A percentile compares a stretch with the other conserved stretches of the same genome.
Evolutionary conservation across 495 filamentous ascomycete genomes (phyloP).

Genomic region (Penicillium bialowiezense): DNA sequence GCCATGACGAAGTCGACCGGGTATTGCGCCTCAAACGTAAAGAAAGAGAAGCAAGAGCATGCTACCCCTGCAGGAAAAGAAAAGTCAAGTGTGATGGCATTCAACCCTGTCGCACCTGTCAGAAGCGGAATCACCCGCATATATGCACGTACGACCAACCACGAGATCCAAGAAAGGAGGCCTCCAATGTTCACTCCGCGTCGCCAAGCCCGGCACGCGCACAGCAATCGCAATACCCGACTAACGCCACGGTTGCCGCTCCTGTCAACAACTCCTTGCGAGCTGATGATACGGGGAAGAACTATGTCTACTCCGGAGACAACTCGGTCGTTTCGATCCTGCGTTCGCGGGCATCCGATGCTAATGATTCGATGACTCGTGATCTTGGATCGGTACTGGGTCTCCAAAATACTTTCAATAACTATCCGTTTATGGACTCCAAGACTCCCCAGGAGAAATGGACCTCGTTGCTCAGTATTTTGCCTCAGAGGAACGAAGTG

Average conservation of each 20-base stretch:
- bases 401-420: conserved; percentile 66
- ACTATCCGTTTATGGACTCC: conserved; percentile 60
- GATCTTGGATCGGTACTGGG: conserved; percentile 54
- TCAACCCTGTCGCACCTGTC: conserved; percentile 33
- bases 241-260: neutral
- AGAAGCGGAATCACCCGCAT: conserved; percentile 29
- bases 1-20: conserved; percentile 26
- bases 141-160: conserved; percentile 34
- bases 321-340: conserved; percentile 36
- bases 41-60: conserved; percentile 34
- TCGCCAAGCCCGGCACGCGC: neutral
- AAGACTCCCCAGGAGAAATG: conserved; percentile 30
- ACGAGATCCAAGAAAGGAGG: neutral
- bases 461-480: conserved; percentile 25
- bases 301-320: conserved; percentile 42
- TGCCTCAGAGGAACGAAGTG: conserved; percentile 31
- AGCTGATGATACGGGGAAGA: conserved; percentile 26
- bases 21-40: conserved; percentile 30
- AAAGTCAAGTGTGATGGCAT: conserved; percentile 40
- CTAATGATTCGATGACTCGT: conserved; percentile 41
- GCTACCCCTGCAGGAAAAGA: conserved; percentile 40
- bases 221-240: neutral
- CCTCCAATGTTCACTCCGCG: neutral
- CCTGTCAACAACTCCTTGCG: neutral
- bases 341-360: conserved; percentile 50